Evolutionary conservation across 1,284 basidiomycete genomes (phyloP), one percentile per base, ranked within the genome.

Genomic region (Hypsizygus ulmarius): DNA sequence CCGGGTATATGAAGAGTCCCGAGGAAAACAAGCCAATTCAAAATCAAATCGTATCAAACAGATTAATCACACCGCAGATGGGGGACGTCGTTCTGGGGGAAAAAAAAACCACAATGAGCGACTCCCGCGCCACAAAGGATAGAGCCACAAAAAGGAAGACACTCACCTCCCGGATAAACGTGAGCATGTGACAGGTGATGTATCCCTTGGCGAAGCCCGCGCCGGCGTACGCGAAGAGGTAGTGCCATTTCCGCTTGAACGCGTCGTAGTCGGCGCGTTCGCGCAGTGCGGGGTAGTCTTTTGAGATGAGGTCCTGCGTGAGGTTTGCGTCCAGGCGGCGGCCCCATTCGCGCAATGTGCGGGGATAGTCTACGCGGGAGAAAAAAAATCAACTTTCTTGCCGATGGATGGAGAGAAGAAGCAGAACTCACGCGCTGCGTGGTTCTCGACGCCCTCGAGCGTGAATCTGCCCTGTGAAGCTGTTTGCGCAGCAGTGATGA

Each of bases 351-450:
- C 92, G 79, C n/a, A 95, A 77, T 14, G 92, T 94, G 33, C 92
- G 81, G 18, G 91, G 86, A 70, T 95, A 94, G 66, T 95, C 83
- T 86, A n/a, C n/a, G n/a, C n/a, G n/a, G n/a, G n/a, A n/a, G n/a
- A n/a, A n/a, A n/a, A n/a, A n/a, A n/a, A n/a, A n/a, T n/a, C n/a
- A n/a, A n/a, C n/a, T n/a, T n/a, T n/a, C n/a, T n/a, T n/a, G n/a
- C n/a, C n/a, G n/a, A n/a, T 52, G 28, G 37, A 12, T 36, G 15
- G 12, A 6, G 7, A 14, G 33, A 5, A 15, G 30, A 19, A 44
- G 36, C n/a, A n/a, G 25, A 25, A 67, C 82, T 65, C 60, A 85
- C 82, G 90, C 34, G 85, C 79, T 50, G 90, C 87, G 59, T 94
- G 92, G 65, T 92, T 92, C 64, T 90, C 87, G 27, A 93, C 82